These are phyloP conservation scores for Termitomyces sp. DNA, from an alignment of 768 basidiomycete species.

Conservation along the genomic window DNA sequence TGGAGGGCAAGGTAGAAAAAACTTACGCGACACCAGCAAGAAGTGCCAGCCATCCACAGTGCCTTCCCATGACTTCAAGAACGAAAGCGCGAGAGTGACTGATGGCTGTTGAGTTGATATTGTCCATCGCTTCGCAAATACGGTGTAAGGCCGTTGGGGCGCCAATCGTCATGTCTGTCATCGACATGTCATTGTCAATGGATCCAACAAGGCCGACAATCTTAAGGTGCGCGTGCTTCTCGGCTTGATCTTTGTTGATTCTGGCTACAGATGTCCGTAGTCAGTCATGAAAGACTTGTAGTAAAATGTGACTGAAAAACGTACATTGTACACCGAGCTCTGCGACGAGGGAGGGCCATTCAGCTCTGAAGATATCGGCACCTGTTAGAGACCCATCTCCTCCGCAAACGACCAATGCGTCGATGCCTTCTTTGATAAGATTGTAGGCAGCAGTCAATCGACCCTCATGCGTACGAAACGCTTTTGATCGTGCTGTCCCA, in stretches of 20 bases:
- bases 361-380: conserved; percentile 87
- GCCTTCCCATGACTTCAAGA: conserved; percentile 98
- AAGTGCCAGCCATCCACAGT: conserved; percentile 97
- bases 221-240: conserved; percentile 76
- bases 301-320: conserved; percentile 9
- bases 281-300: not conserved
- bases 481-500: conserved; percentile 82
- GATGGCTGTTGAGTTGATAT: conserved; percentile 93
- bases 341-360: conserved; percentile 84
- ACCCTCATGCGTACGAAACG: conserved; percentile 85
- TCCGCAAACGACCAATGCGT: conserved; percentile 94
- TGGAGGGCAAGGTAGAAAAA: not conserved
- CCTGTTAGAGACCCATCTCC: conserved; percentile 97
- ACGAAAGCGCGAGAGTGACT: conserved; percentile 98
- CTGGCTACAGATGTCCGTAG: conserved; percentile 34
- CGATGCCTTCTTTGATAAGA: conserved; percentile 94
- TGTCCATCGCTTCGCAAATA: conserved; percentile 97
- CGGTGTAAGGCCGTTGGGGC: conserved; percentile 95
- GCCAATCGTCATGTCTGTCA: conserved; percentile 97
- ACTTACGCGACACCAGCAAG: conserved; percentile 85
- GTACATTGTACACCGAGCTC: conserved; percentile 60
- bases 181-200: conserved; percentile 98
- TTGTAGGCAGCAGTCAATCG: conserved; percentile 84
- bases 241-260: conserved; percentile 70
- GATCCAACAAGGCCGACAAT: conserved; percentile 99